Percentiles rank a stretch among this genome's conserved stretches.
Conservation (phyloP, 108 stramenopile genomes). For the Schizochytrium sp. region DNA sequence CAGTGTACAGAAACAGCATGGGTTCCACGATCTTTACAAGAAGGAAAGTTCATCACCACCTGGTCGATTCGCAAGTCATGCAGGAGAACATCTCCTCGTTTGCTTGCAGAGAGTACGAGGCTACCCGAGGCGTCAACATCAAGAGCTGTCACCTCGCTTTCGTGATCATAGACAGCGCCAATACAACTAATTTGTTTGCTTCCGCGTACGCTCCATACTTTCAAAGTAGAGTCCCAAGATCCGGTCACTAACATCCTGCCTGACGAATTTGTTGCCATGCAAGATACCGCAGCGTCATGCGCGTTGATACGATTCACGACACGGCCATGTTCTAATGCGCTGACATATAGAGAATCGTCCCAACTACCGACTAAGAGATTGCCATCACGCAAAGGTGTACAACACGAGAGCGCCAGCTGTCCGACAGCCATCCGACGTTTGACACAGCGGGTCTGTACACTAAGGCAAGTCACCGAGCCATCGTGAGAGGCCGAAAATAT, state of each 20-base stretch:
- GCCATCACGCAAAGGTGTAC: conserved; percentile 65
- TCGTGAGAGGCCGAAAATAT: conserved; percentile 25
- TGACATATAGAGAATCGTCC: conserved; percentile 69
- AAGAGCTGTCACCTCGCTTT: conserved; percentile 66
- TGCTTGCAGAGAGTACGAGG: conserved; percentile 35
- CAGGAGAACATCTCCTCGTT: background rate
- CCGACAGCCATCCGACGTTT: conserved; percentile 62
- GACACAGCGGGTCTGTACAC: background rate
- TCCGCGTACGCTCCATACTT: conserved; percentile 61
- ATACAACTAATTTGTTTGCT: conserved; percentile 32
- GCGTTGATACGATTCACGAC: conserved; percentile 58
- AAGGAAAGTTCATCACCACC: background rate
- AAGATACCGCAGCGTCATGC: conserved; percentile 66
- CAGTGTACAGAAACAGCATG: conserved; percentile 22
- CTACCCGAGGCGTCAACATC: conserved; percentile 62
- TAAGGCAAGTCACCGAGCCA: background rate
- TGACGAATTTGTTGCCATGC: conserved; percentile 9
- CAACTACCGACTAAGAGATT: conserved; percentile 64
- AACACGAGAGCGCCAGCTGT: conserved; percentile 64
- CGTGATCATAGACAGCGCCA: conserved; percentile 72
- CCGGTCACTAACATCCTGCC: conserved; percentile 68
- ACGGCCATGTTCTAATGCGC: conserved; percentile 64
- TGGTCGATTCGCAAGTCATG: conserved; percentile 4
- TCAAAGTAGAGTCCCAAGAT: conserved; percentile 74
- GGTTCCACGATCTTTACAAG: conserved; percentile 27